These are phyloP conservation scores for Styphnolobium japonicum DNA, from an alignment of 306 rosid species.

Conservation along the genomic window DNA sequence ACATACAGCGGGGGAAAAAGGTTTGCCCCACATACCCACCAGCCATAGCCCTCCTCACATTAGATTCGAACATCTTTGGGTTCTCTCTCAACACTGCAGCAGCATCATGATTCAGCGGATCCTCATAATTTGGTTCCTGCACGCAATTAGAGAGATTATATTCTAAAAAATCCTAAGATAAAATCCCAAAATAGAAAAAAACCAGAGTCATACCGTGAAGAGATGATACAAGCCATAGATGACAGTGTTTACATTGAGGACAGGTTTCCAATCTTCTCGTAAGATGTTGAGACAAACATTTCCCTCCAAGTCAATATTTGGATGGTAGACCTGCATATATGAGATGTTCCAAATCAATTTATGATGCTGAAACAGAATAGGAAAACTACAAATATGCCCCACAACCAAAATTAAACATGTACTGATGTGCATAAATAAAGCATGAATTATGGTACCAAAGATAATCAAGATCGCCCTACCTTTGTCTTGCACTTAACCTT, in stretches of 20 bases:
- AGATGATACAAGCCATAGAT: constrained; percentile 90
- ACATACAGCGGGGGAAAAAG: constrained; percentile 72
- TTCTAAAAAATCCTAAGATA: neutral
- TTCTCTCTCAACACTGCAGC: constrained; percentile 87
- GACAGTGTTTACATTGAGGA: constrained; percentile 78
- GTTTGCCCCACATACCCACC: constrained; percentile 93
- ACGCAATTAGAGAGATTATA: neutral
- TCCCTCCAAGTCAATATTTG: constrained; percentile 97
- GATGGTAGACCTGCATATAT: constrained; percentile 75
- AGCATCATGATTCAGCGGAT: constrained; percentile 92
- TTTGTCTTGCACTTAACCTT: constrained; percentile 97
- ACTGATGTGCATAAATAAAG: neutral
- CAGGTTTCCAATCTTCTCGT: constrained; percentile 98
- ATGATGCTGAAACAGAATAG: neutral
- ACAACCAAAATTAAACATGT: neutral
- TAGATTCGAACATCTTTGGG: constrained; percentile 73
- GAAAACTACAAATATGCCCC: neutral
- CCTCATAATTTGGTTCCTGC: constrained; percentile 92
- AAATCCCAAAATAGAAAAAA: neutral
- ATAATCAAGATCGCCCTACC: constrained; percentile 46
- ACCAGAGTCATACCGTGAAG: constrained; percentile 56
- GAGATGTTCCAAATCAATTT: constrained; percentile 11
- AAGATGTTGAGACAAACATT: constrained; percentile 92
- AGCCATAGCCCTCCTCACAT: constrained; percentile 88
- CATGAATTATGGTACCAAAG: neutral